Evolutionary conservation across 2,329 filamentous ascomycete species (phyloP).

Genomic region (Stagonosporopsis cucurbitacearum): DNA sequence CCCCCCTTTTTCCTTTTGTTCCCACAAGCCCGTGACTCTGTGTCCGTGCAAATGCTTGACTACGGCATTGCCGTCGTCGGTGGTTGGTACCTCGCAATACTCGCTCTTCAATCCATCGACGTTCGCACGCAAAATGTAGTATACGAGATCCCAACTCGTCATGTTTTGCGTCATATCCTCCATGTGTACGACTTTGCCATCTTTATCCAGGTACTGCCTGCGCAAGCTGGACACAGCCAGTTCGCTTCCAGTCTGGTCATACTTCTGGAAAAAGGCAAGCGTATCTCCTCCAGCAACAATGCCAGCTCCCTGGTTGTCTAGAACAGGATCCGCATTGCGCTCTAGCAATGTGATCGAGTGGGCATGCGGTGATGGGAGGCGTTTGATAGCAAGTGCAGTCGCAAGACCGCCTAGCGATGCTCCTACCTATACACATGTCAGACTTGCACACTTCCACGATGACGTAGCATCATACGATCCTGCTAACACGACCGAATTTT

Average conservation of each 20-base stretch:
- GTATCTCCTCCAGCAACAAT: constrained; percentile 43
- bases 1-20: constrained; percentile 22
- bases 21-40: constrained; percentile 32
- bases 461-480: neutral
- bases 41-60: constrained; percentile 35
- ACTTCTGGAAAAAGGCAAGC: constrained; percentile 38
- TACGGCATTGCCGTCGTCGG: constrained; percentile 15
- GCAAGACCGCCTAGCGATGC: constrained; percentile 40
- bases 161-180: constrained; percentile 44
- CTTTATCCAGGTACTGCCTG: constrained; percentile 37
- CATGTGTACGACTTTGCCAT: constrained; percentile 37
- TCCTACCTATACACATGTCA: constrained; percentile 32
- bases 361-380: constrained; percentile 30
- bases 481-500: neutral
- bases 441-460: neutral
- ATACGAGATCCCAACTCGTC: constrained; percentile 47
- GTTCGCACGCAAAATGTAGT: constrained; percentile 41
- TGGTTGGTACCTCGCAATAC: constrained; percentile 34
- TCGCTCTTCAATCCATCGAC: constrained; percentile 38
- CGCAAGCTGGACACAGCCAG: constrained; percentile 35
- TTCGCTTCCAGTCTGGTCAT: constrained; percentile 32
- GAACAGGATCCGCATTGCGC: constrained; percentile 36
- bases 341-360: constrained; percentile 41
- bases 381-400: constrained; percentile 37
- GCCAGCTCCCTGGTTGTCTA: constrained; percentile 45